Conservation (phyloP, 2,329 filamentous ascomycete genomes). For the Hypoxylon sp. region DNA sequence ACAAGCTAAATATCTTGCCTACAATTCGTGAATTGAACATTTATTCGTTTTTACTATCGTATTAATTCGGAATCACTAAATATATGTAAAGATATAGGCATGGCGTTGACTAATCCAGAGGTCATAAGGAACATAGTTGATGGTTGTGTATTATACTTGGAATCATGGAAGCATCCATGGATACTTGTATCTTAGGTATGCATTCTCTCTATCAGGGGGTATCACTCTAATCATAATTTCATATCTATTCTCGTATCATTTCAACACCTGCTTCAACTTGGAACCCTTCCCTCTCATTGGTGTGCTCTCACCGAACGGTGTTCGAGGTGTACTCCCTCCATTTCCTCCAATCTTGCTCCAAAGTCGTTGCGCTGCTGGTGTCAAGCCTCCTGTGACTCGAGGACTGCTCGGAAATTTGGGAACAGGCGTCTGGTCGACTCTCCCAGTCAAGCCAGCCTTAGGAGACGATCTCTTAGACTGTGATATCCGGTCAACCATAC, state of each 20-base stretch:
- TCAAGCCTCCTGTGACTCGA: constrained; percentile 70
- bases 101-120: neutral
- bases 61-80: neutral
- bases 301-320: constrained; percentile 60
- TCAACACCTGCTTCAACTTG: constrained; percentile 55
- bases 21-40: neutral
- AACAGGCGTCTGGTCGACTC: constrained; percentile 71
- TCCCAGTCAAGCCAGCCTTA: constrained; percentile 72
- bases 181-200: neutral
- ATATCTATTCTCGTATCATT: constrained; percentile 43
- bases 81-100: neutral
- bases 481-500: constrained; percentile 87
- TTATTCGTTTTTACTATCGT: neutral
- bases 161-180: neutral
- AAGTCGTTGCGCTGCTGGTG: constrained; percentile 80
- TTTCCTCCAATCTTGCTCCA: constrained; percentile 72
- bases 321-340: constrained; percentile 54
- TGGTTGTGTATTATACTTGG: neutral
- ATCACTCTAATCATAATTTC: constrained; percentile 41
- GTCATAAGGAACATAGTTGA: neutral
- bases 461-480: constrained; percentile 77
- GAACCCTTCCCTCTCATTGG: constrained; percentile 57
- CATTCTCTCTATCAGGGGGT: constrained; percentile 39
- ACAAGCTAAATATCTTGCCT: neutral
- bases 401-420: constrained; percentile 79